Evolutionary conservation across 1,284 basidiomycete genomes (phyloP).

Genomic region (Boletus mariae): DNA sequence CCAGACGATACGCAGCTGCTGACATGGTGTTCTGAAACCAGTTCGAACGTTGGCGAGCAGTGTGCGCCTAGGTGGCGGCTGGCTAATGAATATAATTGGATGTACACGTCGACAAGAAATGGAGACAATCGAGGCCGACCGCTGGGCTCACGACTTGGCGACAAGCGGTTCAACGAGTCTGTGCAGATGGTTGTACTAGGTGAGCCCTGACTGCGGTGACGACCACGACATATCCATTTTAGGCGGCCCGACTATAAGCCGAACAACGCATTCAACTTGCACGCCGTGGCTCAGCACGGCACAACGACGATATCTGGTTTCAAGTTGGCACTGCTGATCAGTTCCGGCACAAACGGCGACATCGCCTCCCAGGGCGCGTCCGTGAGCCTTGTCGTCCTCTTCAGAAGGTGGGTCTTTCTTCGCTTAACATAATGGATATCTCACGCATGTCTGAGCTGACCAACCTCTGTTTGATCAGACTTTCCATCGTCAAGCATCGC

Average conservation of each 20-base stretch:
- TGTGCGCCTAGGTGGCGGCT: slow-evolving; percentile 9
- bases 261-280: slow-evolving; percentile 4
- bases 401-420: slow-evolving; percentile 11
- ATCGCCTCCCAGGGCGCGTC: not conserved
- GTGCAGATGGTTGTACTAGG: slow-evolving; percentile 23
- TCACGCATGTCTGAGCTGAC: slow-evolving; percentile 9
- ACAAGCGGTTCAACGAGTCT: slow-evolving; percentile 7
- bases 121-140: slow-evolving; percentile 7
- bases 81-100: slow-evolving; percentile 12
- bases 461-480: slow-evolving; percentile 1
- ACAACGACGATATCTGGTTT: not conserved
- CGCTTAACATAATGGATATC: slow-evolving; percentile 14
- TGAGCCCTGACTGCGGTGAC: slow-evolving; percentile 33
- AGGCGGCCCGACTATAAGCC: slow-evolving; percentile 12
- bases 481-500: slow-evolving; percentile 6
- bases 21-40: slow-evolving; percentile 47
- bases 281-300: not conserved
- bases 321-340: not conserved
- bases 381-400: not conserved
- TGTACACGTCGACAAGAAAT: slow-evolving; percentile 20
- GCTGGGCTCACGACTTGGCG: slow-evolving; percentile 8
- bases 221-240: slow-evolving; percentile 22
- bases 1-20: slow-evolving; percentile 57
- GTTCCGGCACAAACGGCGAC: not conserved
- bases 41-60: slow-evolving; percentile 28